Evolutionary conservation across 2,329 filamentous ascomycete species (phyloP).

Genomic region (Fusarium sp.): DNA sequence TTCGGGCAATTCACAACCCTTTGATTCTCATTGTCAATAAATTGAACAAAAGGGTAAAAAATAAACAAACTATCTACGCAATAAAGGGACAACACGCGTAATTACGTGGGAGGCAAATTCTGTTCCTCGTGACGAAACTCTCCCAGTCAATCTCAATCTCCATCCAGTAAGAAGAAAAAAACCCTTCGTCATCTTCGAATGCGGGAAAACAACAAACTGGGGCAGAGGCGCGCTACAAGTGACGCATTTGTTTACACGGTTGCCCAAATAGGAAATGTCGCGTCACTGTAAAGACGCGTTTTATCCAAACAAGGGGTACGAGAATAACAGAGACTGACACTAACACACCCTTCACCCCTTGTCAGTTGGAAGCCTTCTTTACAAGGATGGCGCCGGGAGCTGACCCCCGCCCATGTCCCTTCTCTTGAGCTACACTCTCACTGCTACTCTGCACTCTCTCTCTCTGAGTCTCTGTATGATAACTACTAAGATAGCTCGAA

Average conservation of each 20-base stretch:
- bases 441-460: background rate
- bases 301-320: constrained; percentile 44
- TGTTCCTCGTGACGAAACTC: constrained; percentile 3
- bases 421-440: constrained; percentile 9
- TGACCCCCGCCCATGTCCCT: constrained; percentile 39
- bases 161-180: background rate
- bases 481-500: background rate
- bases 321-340: constrained; percentile 18
- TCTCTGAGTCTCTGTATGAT: background rate
- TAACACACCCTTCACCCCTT: constrained; percentile 33
- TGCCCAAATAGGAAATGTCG: constrained; percentile 48
- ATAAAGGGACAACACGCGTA: constrained; percentile 12
- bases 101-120: constrained; percentile 18
- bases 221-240: constrained; percentile 42
- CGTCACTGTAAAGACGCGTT: constrained; percentile 52
- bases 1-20: background rate
- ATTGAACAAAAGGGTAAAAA: background rate
- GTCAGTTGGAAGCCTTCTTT: constrained; percentile 24
- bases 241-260: constrained; percentile 56
- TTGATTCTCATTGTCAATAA: constrained; percentile 9
- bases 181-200: constrained; percentile 24
- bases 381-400: constrained; percentile 42
- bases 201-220: constrained; percentile 36
- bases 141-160: background rate
- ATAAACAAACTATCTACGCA: constrained; percentile 8